Evolutionary conservation across 495 filamentous ascomycete species (phyloP), one percentile per base, ranked within the genome.

Genomic region (Penicillium tannophilum): DNA sequence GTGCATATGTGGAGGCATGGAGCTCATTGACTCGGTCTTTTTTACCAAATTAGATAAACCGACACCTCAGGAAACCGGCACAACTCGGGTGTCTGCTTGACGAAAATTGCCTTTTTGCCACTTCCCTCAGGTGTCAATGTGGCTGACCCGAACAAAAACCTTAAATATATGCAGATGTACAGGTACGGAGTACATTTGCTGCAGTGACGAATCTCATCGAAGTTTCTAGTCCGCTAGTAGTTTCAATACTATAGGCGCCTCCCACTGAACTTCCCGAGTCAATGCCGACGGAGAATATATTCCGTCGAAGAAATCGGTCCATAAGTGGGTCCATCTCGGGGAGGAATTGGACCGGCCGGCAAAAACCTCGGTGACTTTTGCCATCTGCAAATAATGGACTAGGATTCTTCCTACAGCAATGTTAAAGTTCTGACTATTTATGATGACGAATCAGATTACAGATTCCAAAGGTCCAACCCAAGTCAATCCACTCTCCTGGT

Each of bases 351-450:
- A 17, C 50, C 47, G 59, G 47, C 30, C 26, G 33, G 24, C 55
- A 11, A 6, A 23, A 10, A 17, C 23, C 44, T 54, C 58, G 58
- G 58, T 44, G 58, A 60, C 58, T 60, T 60, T 41, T 41, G 6
- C 16, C 39, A 41, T 41, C 11, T 41, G 14, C 14, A 41, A 17
- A 41, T 17, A 17, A 17, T 41, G 39, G 17, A 17, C 14, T 7
- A 41, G 39, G 39, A 41, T 41, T 41, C 16, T 17, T 17, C n/a
- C 1, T 17, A 14, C 39, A 17, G 4, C 16, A 41, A 41, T 3
- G 14, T 41, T 41, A 4, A 41, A 41, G 16, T 41, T 16, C 39
- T 41, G 39, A 41, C 39, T 41, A 17, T 17, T 6, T 2, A 41
- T 41, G 14, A 8, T 9, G 19, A 26, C 48, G 24, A 28, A 35